Evolutionary conservation across 768 basidiomycete genomes (phyloP), one percentile per base, ranked within the genome.

Genomic region (Tulasnella sp.): DNA sequence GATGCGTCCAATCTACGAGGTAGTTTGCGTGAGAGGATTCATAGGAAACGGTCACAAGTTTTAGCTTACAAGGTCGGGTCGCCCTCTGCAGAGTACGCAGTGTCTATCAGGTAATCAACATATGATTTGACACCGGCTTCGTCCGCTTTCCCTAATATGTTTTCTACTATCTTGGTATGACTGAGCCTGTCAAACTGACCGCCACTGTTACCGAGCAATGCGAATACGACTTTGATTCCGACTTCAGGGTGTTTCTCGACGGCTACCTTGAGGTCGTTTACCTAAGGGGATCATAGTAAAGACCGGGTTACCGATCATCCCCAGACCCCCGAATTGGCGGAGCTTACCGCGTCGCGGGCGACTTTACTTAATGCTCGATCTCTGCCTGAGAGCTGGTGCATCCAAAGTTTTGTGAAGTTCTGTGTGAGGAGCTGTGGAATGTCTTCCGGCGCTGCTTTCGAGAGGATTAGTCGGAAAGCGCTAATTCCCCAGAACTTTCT

Each of bases 401-500:
- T 97, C 95, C 97, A 97, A 48, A 93, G 92, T 48, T 96, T 92
- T 93, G 98, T 96, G 83, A 98, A 94, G 84, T 98, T 96, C 83
- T 92, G 93, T 27, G 94, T 97, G 84, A 99, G 96, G 44, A 99
- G 87, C 89, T 95, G 92, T 0, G 94, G 93, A 82, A 97, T 87
- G 76, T 90, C 92, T 71, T 89, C 85, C 24, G 90, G 85, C 21
- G 89, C 87, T 40, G 94, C 88, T 48, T 91, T 91, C 21, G 90
- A 88, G 58, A 98, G 86, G 10, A 95, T 91, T 81, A 90, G 92
- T 83, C 92, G 90, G 86, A 98, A 94, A 27, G 97, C 89, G 82
- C 93, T 92, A 86, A 99, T 97, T n/a, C 96, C 97, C 93, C 95
- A 97, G 83, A 93, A 95, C 85, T 98, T 97, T 74, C 95, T 90